Evolutionary conservation across 2,329 filamentous ascomycete genomes (phyloP), one percentile per base, ranked within the genome.

Genomic region (Saccharata proteae): DNA sequence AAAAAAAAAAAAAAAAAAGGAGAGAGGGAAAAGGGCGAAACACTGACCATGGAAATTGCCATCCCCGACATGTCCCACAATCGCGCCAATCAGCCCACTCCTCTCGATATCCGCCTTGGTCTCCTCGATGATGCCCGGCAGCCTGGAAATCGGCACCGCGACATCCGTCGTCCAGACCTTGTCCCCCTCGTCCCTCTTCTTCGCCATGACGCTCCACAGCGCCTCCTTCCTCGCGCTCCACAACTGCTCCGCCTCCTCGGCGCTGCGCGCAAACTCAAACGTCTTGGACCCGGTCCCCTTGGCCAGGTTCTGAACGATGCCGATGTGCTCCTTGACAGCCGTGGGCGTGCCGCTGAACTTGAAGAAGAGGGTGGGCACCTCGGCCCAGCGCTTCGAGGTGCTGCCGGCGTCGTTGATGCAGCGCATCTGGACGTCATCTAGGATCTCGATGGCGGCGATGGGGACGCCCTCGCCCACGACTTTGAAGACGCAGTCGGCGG

Each of bases 351-450:
- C 79, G 0, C 73, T 65, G 45, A 83, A 83, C 57, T 82, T 83
- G 59, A 85, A 72, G 46, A 85, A 85, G 2, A 85, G 59, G 0
- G 80, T 84, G 0, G 80, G 76, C 0, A 60, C 58, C 47, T 82
- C 78, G 35, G 70, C 69, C 80, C 80, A 85, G 21, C 59, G 61
- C 15, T 75, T 71, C 20, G 65, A 66, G 0, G 73, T 74, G 49
- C 64, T 67, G 16, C 77, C 77, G 1, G 75, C 71, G 16, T 69
- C 62, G 57, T 82, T 82, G 43, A 82, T 71, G 25, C 77, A 72
- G 30, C 62, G 56, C 77, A 94, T 94, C 61, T 93, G 85, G 35
- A 85, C 78, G 50, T 93, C 85, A 58, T 94, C 86, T 16, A 94
- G 65, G 36, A 94, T 80, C 59, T 94, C 86, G 25, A 94, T 75